These are phyloP conservation scores for Pholiota molesta DNA, from an alignment of 768 basidiomycete species.

Conservation along the genomic window DNA sequence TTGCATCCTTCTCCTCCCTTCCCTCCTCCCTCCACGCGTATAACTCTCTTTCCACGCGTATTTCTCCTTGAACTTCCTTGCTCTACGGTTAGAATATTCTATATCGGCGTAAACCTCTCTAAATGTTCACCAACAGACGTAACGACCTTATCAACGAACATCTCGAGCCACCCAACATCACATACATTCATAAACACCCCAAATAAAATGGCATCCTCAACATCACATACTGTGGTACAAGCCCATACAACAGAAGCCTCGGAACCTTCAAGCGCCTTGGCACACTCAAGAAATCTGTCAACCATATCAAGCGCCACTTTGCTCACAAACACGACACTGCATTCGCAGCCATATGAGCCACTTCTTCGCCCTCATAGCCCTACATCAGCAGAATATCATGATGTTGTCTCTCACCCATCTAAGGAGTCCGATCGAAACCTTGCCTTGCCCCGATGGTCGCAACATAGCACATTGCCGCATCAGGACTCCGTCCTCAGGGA, in stretches of 20 bases:
- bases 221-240: slow-evolving; percentile 51
- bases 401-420: slow-evolving; percentile 40
- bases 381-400: slow-evolving; percentile 36
- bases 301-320: slow-evolving; percentile 41
- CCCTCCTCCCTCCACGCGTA: slow-evolving; percentile 14
- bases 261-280: slow-evolving; percentile 34
- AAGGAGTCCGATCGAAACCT: slow-evolving; percentile 29
- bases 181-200: slow-evolving; percentile 13
- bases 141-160: slow-evolving; percentile 10
- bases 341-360: slow-evolving; percentile 48
- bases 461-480: slow-evolving; percentile 29
- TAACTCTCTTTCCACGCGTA: slow-evolving; percentile 20
- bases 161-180: slow-evolving; percentile 11
- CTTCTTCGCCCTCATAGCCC: slow-evolving; percentile 39
- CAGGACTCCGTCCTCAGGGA: slow-evolving; percentile 31
- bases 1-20: background rate
- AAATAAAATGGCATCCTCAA: slow-evolving; percentile 53
- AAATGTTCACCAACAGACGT: slow-evolving; percentile 12
- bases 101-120: background rate
- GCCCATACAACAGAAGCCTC: slow-evolving; percentile 40
- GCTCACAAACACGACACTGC: slow-evolving; percentile 39
- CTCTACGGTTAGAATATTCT: background rate
- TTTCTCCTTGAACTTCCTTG: slow-evolving; percentile 2
- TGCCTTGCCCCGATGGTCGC: slow-evolving; percentile 29
- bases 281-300: slow-evolving; percentile 46